Conservation (phyloP, 768 basidiomycete genomes). For the Lentinula aciculospora region DNA sequence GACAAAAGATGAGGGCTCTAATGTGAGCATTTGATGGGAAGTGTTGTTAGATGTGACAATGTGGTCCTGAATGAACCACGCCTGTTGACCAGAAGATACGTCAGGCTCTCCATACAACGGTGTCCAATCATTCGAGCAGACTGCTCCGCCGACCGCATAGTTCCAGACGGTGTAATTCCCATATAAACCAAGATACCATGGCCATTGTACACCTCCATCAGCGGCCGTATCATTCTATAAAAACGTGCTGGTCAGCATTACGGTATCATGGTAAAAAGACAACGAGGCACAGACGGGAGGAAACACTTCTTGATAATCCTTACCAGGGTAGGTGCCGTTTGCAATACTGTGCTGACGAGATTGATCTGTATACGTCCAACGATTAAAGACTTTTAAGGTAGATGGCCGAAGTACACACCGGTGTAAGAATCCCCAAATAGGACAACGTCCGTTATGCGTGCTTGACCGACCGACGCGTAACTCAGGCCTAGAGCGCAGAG, state of each 20-base stretch:
- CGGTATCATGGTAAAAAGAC: neutral
- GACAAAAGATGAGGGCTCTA: slow-evolving; percentile 16
- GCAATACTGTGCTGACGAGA: slow-evolving; percentile 17
- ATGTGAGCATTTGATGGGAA: slow-evolving; percentile 14
- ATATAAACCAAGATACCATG: slow-evolving; percentile 17
- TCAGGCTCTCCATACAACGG: slow-evolving; percentile 11
- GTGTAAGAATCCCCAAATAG: slow-evolving; percentile 9
- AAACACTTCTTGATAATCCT: slow-evolving; percentile 19
- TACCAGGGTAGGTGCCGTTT: slow-evolving; percentile 17
- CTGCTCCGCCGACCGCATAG: slow-evolving; percentile 18
- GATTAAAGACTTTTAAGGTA: neutral
- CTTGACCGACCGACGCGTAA: neutral
- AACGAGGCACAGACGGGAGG: slow-evolving; percentile 13
- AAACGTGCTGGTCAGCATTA: neutral
- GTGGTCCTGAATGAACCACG: slow-evolving; percentile 20
- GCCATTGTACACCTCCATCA: slow-evolving; percentile 19
- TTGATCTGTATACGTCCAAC: slow-evolving; percentile 12
- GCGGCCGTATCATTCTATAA: slow-evolving; percentile 15
- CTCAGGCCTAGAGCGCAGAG: neutral
- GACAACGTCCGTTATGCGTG: slow-evolving; percentile 4
- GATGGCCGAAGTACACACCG: neutral
- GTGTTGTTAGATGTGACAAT: slow-evolving; percentile 12
- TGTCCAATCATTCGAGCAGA: slow-evolving; percentile 15
- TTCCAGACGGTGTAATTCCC: slow-evolving; percentile 19
- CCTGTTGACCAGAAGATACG: slow-evolving; percentile 15